A percentile compares a stretch with the other conserved stretches of the same genome.
Conservation (phyloP, 192 early-diverging fungal species). For the Thamnidium elegans region DNA sequence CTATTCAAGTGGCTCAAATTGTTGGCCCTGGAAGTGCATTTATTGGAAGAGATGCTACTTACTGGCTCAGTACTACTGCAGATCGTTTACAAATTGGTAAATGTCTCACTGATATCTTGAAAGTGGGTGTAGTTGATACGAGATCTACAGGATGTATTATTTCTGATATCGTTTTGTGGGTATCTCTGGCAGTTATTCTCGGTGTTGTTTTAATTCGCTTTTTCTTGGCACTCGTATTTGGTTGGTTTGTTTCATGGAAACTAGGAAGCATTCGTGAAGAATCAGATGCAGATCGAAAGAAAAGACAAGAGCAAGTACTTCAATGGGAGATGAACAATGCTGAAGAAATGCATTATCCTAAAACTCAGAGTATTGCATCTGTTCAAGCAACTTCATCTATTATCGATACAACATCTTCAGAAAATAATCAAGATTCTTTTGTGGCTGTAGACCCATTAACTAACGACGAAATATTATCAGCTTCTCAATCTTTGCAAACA, state of each 20-base stretch:
- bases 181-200: constrained; percentile 71
- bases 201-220: constrained; percentile 70
- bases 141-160: constrained; percentile 79
- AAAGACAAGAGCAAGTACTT: constrained; percentile 40
- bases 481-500: constrained; percentile 25
- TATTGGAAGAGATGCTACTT: constrained; percentile 54
- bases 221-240: constrained; percentile 73
- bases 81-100: constrained; percentile 55
- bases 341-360: constrained; percentile 51
- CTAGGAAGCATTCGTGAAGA: constrained; percentile 73
- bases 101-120: constrained; percentile 77
- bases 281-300: constrained; percentile 49
- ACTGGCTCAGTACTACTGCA: constrained; percentile 45
- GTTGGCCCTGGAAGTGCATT: constrained; percentile 39
- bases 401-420: background rate
- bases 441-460: background rate
- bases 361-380: constrained; percentile 48
- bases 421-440: no score
- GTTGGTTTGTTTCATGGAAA: constrained; percentile 76
- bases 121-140: constrained; percentile 78
- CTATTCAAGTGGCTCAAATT: constrained; percentile 39
- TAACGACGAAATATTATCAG: background rate
- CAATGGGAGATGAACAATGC: constrained; percentile 41
- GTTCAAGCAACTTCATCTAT: background rate
- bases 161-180: constrained; percentile 74